Evolutionary conservation across 192 early-diverging fungal genomes (phyloP).

Genomic region (Radiomyces spectabilis): DNA sequence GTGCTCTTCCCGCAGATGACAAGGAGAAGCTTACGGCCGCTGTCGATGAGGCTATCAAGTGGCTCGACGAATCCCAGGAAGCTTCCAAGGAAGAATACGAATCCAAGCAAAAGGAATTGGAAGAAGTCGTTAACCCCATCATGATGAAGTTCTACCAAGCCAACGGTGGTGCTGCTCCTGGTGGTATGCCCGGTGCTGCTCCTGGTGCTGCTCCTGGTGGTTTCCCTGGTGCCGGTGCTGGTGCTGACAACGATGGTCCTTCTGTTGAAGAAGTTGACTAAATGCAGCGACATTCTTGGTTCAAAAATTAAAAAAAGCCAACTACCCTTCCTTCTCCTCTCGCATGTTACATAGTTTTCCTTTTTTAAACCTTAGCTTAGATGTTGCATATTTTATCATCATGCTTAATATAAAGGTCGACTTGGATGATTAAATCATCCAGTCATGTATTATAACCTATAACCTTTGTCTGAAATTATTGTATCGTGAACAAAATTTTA

Average conservation of each 20-base stretch:
- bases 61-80: conserved; percentile 85
- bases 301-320: conserved; percentile 28
- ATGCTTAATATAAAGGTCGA: too few species aligned
- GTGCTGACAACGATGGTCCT: not conserved
- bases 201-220: not conserved
- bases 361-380: too few species aligned
- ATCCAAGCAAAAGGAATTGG: conserved; percentile 81
- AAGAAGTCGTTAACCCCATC: conserved; percentile 89
- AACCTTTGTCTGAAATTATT: too few species aligned
- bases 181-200: conserved; percentile 41
- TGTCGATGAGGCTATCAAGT: conserved; percentile 83
- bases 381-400: too few species aligned
- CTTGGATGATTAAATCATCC: too few species aligned
- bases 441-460: too few species aligned
- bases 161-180: conserved; percentile 57
- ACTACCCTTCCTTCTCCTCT: not conserved
- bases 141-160: conserved; percentile 87
- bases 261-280: conserved; percentile 12
- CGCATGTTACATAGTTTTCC: too few species aligned
- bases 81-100: conserved; percentile 94
- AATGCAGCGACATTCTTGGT: conserved; percentile 48
- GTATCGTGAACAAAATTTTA: too few species aligned
- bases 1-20: conserved; percentile 70
- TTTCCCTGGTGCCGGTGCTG: not conserved
- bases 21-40: conserved; percentile 77